Percentiles rank a stretch among this genome's conserved stretches.
Conservation (phyloP, 192 early-diverging fungal species). For the Rhizophlyctis rosea region DNA sequence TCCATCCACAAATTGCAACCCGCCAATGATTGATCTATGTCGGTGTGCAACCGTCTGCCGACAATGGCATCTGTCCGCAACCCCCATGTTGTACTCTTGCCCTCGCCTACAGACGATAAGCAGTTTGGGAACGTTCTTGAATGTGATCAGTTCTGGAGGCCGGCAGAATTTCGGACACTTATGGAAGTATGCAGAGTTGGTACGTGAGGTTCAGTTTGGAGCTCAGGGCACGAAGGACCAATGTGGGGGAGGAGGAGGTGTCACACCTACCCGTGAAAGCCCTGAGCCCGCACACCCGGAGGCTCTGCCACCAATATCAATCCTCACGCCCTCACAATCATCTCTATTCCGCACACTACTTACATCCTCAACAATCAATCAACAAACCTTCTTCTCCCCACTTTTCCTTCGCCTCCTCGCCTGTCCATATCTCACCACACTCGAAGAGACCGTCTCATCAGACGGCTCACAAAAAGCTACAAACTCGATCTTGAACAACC, state of each 20-base stretch:
- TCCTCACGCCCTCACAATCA: background rate
- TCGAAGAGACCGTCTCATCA: background rate
- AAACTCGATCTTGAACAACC: background rate
- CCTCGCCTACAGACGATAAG: background rate
- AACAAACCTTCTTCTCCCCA: background rate
- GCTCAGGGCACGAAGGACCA: background rate
- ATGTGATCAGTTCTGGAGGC: background rate
- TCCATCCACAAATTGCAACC: no score
- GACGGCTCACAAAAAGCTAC: no score
- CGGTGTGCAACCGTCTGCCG: slow-evolving; percentile 16
- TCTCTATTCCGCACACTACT: background rate
- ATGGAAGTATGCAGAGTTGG: slow-evolving; percentile 10
- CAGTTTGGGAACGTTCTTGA: background rate
- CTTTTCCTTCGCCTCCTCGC: background rate
- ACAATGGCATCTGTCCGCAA: slow-evolving; percentile 8
- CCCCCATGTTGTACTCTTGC: slow-evolving; percentile 4
- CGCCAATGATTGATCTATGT: background rate
- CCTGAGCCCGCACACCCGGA: background rate
- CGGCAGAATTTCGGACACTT: background rate
- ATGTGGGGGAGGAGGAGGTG: background rate
- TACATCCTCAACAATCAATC: background rate
- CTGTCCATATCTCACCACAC: background rate
- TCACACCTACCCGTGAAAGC: background rate
- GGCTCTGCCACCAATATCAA: background rate
- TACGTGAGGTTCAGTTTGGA: no score